Evolutionary conservation across 441 rosid species (phyloP).

Genomic region (California macrophylla): DNA sequence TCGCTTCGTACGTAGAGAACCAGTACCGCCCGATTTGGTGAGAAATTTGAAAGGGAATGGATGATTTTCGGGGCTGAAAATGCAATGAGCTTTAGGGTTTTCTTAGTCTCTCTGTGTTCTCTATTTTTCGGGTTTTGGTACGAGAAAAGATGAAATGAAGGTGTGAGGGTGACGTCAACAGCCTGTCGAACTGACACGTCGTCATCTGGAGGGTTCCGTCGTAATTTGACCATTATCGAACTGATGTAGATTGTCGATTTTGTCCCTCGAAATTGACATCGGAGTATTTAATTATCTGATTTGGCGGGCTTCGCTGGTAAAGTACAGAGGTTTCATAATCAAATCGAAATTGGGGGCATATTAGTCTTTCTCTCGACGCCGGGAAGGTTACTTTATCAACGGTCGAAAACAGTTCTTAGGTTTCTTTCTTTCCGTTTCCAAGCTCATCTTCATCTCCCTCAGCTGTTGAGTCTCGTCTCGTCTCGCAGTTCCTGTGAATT

Average conservation of each 20-base stretch:
- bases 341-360: too few relatives aligned
- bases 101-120: neutral
- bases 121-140: neutral
- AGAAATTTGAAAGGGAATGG: neutral
- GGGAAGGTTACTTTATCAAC: too few relatives aligned
- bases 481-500: neutral
- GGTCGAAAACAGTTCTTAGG: too few relatives aligned
- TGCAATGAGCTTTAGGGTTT: neutral
- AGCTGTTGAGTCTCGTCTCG: too few relatives aligned
- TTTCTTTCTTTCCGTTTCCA: too few relatives aligned
- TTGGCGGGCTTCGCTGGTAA: neutral
- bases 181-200: conserved; percentile 1
- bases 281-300: neutral
- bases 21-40: neutral
- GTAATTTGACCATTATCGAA: neutral
- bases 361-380: too few relatives aligned
- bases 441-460: too few relatives aligned
- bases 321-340: too few relatives aligned
- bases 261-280: neutral
- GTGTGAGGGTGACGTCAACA: neutral
- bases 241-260: neutral
- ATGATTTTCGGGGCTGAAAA: neutral
- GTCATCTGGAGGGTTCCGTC: neutral
- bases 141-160: neutral
- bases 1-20: too few relatives aligned